Percentiles rank a stretch among this genome's conserved stretches.
These are phyloP conservation scores for Inga laurina DNA, from an alignment of 306 rosid species.

Conservation along the genomic window DNA sequence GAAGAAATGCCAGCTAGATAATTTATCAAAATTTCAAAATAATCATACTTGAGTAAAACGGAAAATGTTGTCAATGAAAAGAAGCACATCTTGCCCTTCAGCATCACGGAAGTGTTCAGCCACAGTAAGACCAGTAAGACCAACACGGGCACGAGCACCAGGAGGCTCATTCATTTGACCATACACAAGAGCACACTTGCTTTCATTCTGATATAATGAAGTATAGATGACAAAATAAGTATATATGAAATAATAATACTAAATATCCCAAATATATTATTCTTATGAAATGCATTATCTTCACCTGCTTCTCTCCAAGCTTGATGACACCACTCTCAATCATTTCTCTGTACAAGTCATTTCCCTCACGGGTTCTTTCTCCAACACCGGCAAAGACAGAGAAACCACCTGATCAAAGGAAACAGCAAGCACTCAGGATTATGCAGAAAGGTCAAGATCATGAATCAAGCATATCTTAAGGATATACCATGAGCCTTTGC, in stretches of 20 bases:
- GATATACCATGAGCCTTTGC: conserved; percentile 92
- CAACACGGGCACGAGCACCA: conserved; percentile 99
- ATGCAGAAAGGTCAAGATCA: background rate
- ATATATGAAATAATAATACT: background rate
- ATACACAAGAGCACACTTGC: conserved; percentile 97
- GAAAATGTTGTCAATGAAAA: conserved; percentile 96
- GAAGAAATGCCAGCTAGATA: background rate
- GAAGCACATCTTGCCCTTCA: conserved; percentile 99
- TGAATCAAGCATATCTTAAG: background rate
- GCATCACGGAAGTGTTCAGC: conserved; percentile 99
- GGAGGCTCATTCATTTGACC: conserved; percentile 99
- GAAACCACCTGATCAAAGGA: conserved; percentile 82
- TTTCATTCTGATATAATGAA: conserved; percentile 61
- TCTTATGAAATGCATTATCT: background rate
- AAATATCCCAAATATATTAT: background rate
- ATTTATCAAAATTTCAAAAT: background rate
- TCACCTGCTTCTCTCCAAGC: conserved; percentile 98
- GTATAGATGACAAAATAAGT: background rate
- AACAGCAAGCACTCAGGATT: conserved; percentile 3
- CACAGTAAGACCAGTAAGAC: conserved; percentile 93
- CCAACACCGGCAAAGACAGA: conserved; percentile 99
- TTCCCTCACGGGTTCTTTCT: conserved; percentile 96
- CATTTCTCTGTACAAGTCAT: conserved; percentile 98
- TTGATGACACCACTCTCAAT: conserved; percentile 99
- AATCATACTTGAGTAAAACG: conserved; percentile 88